phyloP scores from a whole-genome alignment of 1,284 basidiomycete species.

The Sanghuangporus baumii region DNA sequence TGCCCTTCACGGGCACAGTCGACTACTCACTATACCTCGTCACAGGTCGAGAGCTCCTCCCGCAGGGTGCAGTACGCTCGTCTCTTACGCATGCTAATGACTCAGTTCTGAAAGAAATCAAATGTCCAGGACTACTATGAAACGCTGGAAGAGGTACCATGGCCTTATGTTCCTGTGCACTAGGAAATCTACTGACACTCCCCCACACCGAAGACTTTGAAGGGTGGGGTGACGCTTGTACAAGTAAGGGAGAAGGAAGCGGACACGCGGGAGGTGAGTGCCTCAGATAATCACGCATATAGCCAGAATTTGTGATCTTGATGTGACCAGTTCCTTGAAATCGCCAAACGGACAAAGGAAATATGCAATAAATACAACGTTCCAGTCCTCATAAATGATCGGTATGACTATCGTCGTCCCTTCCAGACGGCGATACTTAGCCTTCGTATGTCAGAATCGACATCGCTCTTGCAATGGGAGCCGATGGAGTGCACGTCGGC shows the following conservation, averaged over 20 bases:
- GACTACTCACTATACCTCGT: conserved; percentile 87
- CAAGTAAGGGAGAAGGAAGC: conserved; percentile 84
- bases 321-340: conserved; percentile 62
- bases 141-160: conserved; percentile 68
- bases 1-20: not conserved
- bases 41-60: conserved; percentile 76
- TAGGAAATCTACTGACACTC: not conserved
- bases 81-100: not conserved
- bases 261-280: conserved; percentile 70
- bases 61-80: conserved; percentile 62
- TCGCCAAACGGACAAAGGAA: conserved; percentile 66
- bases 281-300: conserved; percentile 7
- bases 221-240: conserved; percentile 85
- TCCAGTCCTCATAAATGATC: conserved; percentile 87
- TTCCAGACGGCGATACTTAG: not conserved
- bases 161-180: not conserved
- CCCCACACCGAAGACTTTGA: conserved; percentile 48
- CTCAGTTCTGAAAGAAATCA: not conserved
- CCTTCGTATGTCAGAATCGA: conserved; percentile 51
- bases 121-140: conserved; percentile 61
- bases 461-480: conserved; percentile 73
- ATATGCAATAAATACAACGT: conserved; percentile 80
- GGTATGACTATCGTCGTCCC: not conserved
- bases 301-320: conserved; percentile 15
- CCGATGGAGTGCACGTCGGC: conserved; percentile 85